phyloP scores from a whole-genome alignment of 2,329 filamentous ascomycete genomes.

The Ophiostoma ips region DNA sequence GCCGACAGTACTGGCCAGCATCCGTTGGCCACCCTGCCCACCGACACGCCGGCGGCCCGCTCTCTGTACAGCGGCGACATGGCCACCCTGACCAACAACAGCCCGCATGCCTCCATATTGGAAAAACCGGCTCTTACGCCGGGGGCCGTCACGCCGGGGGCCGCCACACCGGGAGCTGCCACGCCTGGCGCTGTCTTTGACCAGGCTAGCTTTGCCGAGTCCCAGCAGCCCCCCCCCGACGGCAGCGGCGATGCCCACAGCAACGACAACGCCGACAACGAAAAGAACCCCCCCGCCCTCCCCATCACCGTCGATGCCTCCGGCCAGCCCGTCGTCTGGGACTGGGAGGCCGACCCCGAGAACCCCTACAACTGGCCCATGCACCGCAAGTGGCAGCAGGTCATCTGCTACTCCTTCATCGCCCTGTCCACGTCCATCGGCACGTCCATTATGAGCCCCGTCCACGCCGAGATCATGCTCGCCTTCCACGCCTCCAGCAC shows the following conservation, averaged over 20 bases:
- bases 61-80: neutral
- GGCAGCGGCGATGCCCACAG: slow-evolving; percentile 12
- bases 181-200: neutral
- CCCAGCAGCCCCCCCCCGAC: neutral
- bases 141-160: too few species aligned
- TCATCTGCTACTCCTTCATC: slow-evolving; percentile 24
- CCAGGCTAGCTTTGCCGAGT: neutral
- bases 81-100: neutral
- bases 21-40: neutral
- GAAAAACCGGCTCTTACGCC: too few species aligned
- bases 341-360: slow-evolving; percentile 26
- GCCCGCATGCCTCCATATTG: neutral
- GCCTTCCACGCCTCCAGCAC: slow-evolving; percentile 42
- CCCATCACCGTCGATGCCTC: slow-evolving; percentile 2
- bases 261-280: neutral
- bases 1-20: neutral
- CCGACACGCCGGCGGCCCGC: neutral
- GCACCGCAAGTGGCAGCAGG: slow-evolving; percentile 26
- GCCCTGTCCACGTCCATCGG: slow-evolving; percentile 36
- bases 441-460: slow-evolving; percentile 39
- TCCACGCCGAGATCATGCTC: slow-evolving; percentile 29
- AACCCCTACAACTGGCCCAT: slow-evolving; percentile 39
- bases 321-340: slow-evolving; percentile 5
- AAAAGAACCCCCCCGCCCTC: neutral
- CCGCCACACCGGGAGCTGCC: neutral